Conservation (phyloP, 2,329 filamentous ascomycete genomes). For the Ilyonectria sp. region DNA sequence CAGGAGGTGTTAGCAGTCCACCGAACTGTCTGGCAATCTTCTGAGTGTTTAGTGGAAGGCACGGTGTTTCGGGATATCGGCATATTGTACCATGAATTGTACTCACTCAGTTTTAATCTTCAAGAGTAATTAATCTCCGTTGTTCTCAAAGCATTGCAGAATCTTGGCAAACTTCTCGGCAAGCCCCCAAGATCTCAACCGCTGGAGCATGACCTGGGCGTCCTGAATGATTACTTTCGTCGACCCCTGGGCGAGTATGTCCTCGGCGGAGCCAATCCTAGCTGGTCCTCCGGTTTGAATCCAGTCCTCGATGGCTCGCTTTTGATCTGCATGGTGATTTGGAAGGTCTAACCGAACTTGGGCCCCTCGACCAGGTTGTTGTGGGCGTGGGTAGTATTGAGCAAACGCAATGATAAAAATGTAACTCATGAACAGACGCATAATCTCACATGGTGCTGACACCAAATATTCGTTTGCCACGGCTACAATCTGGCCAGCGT, state of each 20-base stretch:
- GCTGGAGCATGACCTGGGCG: slow-evolving; percentile 44
- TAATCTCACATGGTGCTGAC: slow-evolving; percentile 50
- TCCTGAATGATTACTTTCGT: slow-evolving; percentile 42
- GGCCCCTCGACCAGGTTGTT: not conserved
- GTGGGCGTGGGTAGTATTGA: slow-evolving; percentile 39
- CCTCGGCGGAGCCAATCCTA: slow-evolving; percentile 40
- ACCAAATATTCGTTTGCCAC: slow-evolving; percentile 49
- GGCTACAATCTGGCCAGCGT: slow-evolving; percentile 50
- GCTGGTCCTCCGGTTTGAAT: slow-evolving; percentile 46
- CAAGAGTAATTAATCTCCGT: not conserved
- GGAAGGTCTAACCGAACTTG: slow-evolving; percentile 41
- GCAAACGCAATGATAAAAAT: slow-evolving; percentile 48
- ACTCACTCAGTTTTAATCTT: too few relatives aligned
- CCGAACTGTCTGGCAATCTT: slow-evolving; percentile 62
- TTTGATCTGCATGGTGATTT: slow-evolving; percentile 24
- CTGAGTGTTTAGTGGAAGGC: slow-evolving; percentile 34
- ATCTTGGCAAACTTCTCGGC: slow-evolving; percentile 51
- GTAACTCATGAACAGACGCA: slow-evolving; percentile 53
- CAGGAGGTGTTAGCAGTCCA: slow-evolving; percentile 61
- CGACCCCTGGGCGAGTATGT: slow-evolving; percentile 39
- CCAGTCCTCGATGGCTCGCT: slow-evolving; percentile 37
- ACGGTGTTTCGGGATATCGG: too few relatives aligned
- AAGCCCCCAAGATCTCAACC: slow-evolving; percentile 46
- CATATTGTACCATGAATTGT: not conserved
- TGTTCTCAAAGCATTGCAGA: slow-evolving; percentile 34